These are phyloP conservation scores for Saccharomycopsis fibuligera DNA, from an alignment of 805 yeast genomes.

Conservation along the genomic window DNA sequence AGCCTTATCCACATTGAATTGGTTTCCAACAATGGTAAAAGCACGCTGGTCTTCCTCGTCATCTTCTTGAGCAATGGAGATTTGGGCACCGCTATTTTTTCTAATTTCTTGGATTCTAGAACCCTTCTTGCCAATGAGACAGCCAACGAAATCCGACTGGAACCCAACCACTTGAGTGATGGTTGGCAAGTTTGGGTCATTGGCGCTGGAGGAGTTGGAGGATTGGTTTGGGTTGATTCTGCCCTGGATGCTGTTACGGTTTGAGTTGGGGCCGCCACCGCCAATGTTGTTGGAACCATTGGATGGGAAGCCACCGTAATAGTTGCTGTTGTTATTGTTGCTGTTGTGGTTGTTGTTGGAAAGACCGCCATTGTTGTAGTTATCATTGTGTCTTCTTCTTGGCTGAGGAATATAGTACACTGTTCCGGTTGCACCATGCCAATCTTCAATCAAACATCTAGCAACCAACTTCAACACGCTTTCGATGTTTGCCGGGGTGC, in stretches of 20 bases:
- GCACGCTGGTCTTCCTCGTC: constrained; percentile 57
- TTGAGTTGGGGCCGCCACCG: neutral
- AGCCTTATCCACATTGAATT: constrained; percentile 49
- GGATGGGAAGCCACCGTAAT: neutral
- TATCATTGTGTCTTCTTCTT: constrained; percentile 18
- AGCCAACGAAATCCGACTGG: constrained; percentile 82
- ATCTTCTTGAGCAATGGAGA: constrained; percentile 66
- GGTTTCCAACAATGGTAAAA: constrained; percentile 61
- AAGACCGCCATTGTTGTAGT: neutral
- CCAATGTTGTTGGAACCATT: neutral
- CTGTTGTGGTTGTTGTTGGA: constrained; percentile 11
- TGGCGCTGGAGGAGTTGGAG: constrained; percentile 6
- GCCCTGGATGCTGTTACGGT: constrained; percentile 14
- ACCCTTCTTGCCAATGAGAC: constrained; percentile 82
- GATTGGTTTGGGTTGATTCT: constrained; percentile 9
- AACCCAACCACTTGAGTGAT: constrained; percentile 44
- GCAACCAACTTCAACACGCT: constrained; percentile 52
- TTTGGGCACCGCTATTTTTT: constrained; percentile 69
- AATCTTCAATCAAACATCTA: constrained; percentile 69
- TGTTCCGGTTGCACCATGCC: constrained; percentile 59
- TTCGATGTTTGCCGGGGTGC: constrained; percentile 57
- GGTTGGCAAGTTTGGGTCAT: constrained; percentile 12
- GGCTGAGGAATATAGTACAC: constrained; percentile 52
- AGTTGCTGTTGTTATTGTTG: constrained; percentile 14
- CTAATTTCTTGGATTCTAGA: constrained; percentile 82